Conservation (phyloP, 2,329 filamentous ascomycete genomes). For the Colletotrichum costaricense region DNA sequence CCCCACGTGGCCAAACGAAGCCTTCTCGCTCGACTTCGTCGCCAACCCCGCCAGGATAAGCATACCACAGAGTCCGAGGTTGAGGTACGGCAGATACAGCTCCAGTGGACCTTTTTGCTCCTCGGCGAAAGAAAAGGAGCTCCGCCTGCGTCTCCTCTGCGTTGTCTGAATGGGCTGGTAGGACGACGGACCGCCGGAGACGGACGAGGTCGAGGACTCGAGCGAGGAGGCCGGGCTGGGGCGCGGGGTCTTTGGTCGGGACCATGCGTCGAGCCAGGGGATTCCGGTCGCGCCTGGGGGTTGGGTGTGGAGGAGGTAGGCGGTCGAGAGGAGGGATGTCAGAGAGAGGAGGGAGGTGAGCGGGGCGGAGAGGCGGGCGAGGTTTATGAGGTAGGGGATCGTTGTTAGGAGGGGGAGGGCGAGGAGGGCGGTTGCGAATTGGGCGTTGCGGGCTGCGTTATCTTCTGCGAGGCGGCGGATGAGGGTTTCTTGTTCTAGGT, state of each 20-base stretch:
- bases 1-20: constrained; percentile 51
- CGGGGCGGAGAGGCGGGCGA: constrained; percentile 46
- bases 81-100: constrained; percentile 69
- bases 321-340: constrained; percentile 70
- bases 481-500: constrained; percentile 71
- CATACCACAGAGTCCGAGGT: constrained; percentile 65
- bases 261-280: constrained; percentile 57
- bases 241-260: constrained; percentile 39
- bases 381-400: constrained; percentile 64
- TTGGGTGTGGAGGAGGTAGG: constrained; percentile 69
- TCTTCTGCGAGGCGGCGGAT: constrained; percentile 66
- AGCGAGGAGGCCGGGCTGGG: constrained; percentile 25
- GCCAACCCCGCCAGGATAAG: constrained; percentile 59
- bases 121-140: constrained; percentile 37
- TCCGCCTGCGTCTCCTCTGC: constrained; percentile 30
- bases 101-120: constrained; percentile 59
- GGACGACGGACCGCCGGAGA: constrained; percentile 16
- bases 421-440: constrained; percentile 69
- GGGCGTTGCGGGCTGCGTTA: constrained; percentile 68
- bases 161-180: constrained; percentile 3
- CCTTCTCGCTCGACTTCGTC: constrained; percentile 41
- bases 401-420: constrained; percentile 67
- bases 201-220: constrained; percentile 24
- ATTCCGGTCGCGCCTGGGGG: constrained; percentile 68
- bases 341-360: constrained; percentile 44